Conservation (phyloP, 345 rosid species). For the Melaleuca quinquenervia region DNA sequence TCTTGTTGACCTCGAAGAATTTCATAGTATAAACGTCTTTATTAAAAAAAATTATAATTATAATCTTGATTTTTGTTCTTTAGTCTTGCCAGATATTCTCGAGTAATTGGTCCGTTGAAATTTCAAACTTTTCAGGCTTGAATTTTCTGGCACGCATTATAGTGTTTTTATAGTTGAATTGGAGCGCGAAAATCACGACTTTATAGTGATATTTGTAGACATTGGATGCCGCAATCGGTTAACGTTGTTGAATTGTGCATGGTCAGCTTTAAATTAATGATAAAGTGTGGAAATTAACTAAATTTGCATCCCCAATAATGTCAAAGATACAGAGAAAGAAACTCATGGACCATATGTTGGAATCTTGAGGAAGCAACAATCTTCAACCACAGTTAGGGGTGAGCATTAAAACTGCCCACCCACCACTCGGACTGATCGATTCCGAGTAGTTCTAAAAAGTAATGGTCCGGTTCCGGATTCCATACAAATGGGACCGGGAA, state of each 20-base stretch:
- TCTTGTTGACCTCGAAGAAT: not conserved
- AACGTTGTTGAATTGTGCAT: not conserved
- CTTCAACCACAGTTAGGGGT: not conserved
- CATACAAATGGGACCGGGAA: too few relatives aligned
- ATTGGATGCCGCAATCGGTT: not conserved
- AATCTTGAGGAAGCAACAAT: not conserved
- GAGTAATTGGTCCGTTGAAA: not conserved
- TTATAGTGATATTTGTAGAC: not conserved
- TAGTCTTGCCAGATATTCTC: not conserved
- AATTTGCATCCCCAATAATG: not conserved
- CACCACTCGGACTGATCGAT: too few relatives aligned
- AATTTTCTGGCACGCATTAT: not conserved
- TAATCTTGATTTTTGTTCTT: not conserved
- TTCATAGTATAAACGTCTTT: not conserved
- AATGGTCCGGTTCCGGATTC: too few relatives aligned
- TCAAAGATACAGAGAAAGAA: not conserved
- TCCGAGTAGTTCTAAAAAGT: too few relatives aligned
- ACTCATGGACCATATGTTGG: not conserved
- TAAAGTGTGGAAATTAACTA: not conserved
- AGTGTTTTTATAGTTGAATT: not conserved
- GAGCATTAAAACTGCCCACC: too few relatives aligned
- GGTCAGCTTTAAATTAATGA: not conserved
- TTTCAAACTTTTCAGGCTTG: not conserved
- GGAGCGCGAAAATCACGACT: not conserved
- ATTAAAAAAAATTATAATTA: not conserved